Percentiles rank a stretch among this genome's conserved stretches.
Evolutionary conservation across 1,139 yeast species (phyloP).

Genomic region (Yamadazyma membranifaciens): DNA sequence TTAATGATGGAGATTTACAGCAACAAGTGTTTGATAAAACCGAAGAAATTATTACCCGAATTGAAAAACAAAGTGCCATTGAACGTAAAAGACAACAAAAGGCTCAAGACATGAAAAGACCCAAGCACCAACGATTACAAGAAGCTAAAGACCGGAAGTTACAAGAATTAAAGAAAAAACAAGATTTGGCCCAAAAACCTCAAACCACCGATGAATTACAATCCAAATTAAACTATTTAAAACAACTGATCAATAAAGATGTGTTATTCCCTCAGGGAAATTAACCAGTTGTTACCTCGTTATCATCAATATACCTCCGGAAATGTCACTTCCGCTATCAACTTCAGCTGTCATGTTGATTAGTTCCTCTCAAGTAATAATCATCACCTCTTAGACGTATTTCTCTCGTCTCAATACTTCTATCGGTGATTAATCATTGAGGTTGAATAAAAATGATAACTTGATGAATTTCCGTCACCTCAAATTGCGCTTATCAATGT

Average conservation of each 20-base stretch:
- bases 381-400: too few species aligned
- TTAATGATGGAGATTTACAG: conserved; percentile 60
- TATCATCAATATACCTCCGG: neutral
- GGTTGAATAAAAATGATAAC: too few species aligned
- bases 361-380: too few species aligned
- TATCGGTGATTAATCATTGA: too few species aligned
- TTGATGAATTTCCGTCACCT: neutral
- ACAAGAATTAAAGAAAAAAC: conserved; percentile 19
- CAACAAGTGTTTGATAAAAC: conserved; percentile 62
- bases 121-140: conserved; percentile 18
- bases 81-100: conserved; percentile 48
- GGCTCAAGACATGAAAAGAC: conserved; percentile 16
- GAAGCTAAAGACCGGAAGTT: conserved; percentile 17
- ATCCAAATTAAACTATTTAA: conserved; percentile 29
- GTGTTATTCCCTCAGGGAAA: conserved; percentile 28
- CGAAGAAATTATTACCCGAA: conserved; percentile 47
- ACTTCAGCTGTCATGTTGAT: too few species aligned
- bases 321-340: neutral
- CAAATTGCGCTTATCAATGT: neutral
- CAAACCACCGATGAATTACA: conserved; percentile 34
- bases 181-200: conserved; percentile 33
- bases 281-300: too few species aligned
- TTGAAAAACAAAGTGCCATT: conserved; percentile 72
- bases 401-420: too few species aligned
- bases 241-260: conserved; percentile 19